These are phyloP conservation scores for Cicer arietinum DNA, from an alignment of 306 rosid genomes.

Conservation along the genomic window DNA sequence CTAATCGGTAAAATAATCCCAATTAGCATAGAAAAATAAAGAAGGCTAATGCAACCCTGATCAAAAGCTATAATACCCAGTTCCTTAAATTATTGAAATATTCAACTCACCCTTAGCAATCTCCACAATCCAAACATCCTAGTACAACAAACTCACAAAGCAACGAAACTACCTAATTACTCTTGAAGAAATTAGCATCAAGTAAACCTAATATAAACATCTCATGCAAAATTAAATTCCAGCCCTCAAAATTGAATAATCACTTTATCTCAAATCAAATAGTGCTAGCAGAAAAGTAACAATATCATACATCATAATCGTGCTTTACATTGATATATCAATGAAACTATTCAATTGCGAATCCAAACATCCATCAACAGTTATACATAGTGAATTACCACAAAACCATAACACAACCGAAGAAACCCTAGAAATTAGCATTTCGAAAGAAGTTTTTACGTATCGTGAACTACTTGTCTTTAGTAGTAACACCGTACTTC, in stretches of 20 bases:
- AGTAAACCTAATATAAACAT: constrained; percentile 53
- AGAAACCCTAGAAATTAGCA: constrained; percentile 23
- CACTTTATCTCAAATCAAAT: not conserved
- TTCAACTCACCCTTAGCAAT: constrained; percentile 59
- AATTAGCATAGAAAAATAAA: constrained; percentile 62
- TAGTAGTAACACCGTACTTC: constrained; percentile 90
- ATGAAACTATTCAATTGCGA: not conserved
- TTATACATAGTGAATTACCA: not conserved
- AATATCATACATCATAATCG: no score
- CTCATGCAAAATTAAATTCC: constrained; percentile 40
- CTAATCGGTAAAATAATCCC: constrained; percentile 42
- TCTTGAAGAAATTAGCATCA: constrained; percentile 65
- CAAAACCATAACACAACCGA: constrained; percentile 29
- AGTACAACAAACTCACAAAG: constrained; percentile 19
- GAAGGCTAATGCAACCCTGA: constrained; percentile 59
- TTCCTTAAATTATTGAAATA: constrained; percentile 57
- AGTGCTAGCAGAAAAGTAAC: not conserved
- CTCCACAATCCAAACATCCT: constrained; percentile 53
- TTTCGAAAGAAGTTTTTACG: not conserved
- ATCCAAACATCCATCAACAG: not conserved
- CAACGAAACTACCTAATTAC: not conserved
- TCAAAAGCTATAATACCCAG: constrained; percentile 61
- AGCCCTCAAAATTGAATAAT: constrained; percentile 23
- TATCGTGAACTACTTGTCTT: constrained; percentile 66
- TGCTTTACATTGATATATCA: no score